Evolutionary conservation across 495 filamentous ascomycete genomes (phyloP), one percentile per base, ranked within the genome.

Genomic region (Cudoniella acicularis): DNA sequence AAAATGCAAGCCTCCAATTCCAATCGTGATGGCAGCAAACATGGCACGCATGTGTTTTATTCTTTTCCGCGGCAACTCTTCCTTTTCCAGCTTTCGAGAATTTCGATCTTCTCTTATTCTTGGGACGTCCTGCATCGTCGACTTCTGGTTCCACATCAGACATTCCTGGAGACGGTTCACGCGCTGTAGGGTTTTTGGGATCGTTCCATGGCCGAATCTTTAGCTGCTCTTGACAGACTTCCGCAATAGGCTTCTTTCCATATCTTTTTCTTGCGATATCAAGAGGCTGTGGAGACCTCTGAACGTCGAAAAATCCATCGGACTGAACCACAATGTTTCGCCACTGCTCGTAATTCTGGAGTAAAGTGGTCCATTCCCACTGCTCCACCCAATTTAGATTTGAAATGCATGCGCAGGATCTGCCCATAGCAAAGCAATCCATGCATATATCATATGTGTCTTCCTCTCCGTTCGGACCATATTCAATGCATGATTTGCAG

Each of bases 391-490:
- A 98, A 53, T 82, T 86, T 24, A 94, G 80, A 10, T 83, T 85
- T 4, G 91, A 94, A 30, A 94, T 79, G 64, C 94, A 98, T 8
- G 76, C 78, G 69, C 94, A 98, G 61, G 91, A 95, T 49, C 94
- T 85, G 30, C 94, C 94, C 84, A 96, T 93, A 16, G 83, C 86
- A 63, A 92, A 98, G 69, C 94, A 98, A 45, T 98, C 93, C 85
- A 98, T 90, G 69, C 94, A 98, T 11, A 98, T 81, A 66, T 98
- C 94, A 67, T 97, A 98, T 0, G 87, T 83, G 58, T 92, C 87
- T 51, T 90, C 82, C 3, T 83, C 83, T 17, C 81, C 88, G 51
- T 76, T 75, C 26, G 77, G 73, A 17, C 73, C 73, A 10, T 72
- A 70, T 17, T 71, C 67, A 25, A 87, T 78, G 67, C 94, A 98